A percentile compares a stretch with the other conserved stretches of the same genome.
phyloP scores from a whole-genome alignment of 139 green algal species.

The Chlorella sp. region DNA sequence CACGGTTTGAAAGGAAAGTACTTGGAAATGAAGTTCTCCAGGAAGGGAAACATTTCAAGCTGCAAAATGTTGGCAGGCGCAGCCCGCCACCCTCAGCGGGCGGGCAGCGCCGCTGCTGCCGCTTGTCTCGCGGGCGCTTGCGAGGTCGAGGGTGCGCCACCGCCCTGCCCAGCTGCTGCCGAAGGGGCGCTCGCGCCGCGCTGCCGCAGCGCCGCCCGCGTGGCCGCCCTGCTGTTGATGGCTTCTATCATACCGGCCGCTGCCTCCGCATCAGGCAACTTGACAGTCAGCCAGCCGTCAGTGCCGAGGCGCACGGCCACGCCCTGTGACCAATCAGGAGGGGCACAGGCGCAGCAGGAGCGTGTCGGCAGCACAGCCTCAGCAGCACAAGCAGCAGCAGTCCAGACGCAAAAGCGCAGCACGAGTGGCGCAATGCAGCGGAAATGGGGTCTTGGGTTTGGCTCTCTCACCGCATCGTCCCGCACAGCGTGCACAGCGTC shows the following conservation, averaged over 20 bases:
- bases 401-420: background rate
- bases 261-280: background rate
- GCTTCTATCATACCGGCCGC: background rate
- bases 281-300: background rate
- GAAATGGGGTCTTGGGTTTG: too few relatives aligned
- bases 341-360: background rate
- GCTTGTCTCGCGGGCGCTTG: background rate
- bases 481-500: background rate
- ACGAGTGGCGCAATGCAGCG: too few relatives aligned
- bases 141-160: background rate
- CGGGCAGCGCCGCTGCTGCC: too few relatives aligned
- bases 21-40: too few relatives aligned
- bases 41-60: too few relatives aligned
- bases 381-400: background rate
- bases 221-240: background rate
- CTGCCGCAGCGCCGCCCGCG: background rate
- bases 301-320: background rate
- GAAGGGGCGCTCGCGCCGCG: background rate
- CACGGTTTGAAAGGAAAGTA: too few relatives aligned
- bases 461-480: too few relatives aligned
- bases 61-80: too few relatives aligned
- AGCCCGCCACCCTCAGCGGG: too few relatives aligned
- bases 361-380: background rate
- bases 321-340: background rate
- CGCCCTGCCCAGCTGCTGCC: background rate